These are phyloP conservation scores for Colletotrichum sp. DNA, from an alignment of 2,329 filamentous ascomycete species.

Conservation along the genomic window DNA sequence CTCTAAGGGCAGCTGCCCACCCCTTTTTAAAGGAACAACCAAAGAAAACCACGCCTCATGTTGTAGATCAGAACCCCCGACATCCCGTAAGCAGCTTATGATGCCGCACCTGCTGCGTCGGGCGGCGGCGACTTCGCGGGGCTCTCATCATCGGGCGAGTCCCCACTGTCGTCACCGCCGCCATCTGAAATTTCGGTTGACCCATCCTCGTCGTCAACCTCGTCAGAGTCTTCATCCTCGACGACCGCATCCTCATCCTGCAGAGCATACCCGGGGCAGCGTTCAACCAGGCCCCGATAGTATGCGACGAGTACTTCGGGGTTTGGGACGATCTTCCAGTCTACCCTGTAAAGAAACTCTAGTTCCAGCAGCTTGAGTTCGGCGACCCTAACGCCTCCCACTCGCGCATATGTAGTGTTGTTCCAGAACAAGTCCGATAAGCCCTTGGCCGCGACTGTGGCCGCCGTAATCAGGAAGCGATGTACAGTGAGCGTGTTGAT, in stretches of 20 bases:
- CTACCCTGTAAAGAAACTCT: constrained; percentile 89
- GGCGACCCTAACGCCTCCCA: constrained; percentile 88
- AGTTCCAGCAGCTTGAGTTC: constrained; percentile 92
- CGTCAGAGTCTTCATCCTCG: constrained; percentile 34
- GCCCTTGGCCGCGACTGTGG: constrained; percentile 94
- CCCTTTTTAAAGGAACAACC: constrained; percentile 11
- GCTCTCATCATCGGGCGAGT: constrained; percentile 20
- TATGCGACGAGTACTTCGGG: constrained; percentile 94
- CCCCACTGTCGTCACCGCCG: constrained; percentile 23
- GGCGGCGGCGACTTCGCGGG: constrained; percentile 5
- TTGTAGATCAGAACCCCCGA: neutral
- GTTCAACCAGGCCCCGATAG: constrained; percentile 83
- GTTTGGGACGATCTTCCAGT: constrained; percentile 97
- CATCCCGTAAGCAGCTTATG: neutral
- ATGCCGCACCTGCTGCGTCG: neutral
- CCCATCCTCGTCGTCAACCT: constrained; percentile 38
- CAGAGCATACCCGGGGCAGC: constrained; percentile 60
- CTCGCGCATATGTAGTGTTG: constrained; percentile 92
- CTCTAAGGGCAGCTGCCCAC: constrained; percentile 15
- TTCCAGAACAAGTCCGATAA: constrained; percentile 98
- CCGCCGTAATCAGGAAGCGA: constrained; percentile 94
- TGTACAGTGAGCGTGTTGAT: constrained; percentile 97
- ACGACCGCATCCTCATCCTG: constrained; percentile 40
- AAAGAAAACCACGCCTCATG: neutral
- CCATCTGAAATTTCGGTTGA: constrained; percentile 32